Percentiles rank a stretch among this genome's conserved stretches.
Conservation (phyloP, 345 rosid species). For the Crucihimalaya himalaica region DNA sequence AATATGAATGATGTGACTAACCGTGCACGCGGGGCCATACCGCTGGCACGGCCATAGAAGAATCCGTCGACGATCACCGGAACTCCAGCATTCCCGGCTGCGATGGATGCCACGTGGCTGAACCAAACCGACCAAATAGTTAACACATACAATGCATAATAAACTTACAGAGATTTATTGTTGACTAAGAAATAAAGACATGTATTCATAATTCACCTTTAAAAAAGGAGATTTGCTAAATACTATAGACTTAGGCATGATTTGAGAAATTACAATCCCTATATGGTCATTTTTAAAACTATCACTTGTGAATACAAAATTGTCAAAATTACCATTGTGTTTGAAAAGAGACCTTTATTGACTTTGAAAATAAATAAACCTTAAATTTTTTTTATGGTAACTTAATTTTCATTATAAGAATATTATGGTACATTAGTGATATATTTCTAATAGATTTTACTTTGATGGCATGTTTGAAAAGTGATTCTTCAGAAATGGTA, state of each 20-base stretch:
- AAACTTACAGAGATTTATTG: too few species aligned
- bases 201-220: not conserved
- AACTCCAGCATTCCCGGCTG: conserved; percentile 79
- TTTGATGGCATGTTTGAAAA: not conserved
- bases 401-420: too few species aligned
- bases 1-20: conserved; percentile 26
- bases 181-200: too few species aligned
- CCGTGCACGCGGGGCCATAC: conserved; percentile 92
- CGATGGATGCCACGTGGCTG: conserved; percentile 85
- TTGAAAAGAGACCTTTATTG: too few species aligned
- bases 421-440: not conserved
- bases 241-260: too few species aligned
- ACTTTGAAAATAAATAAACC: too few species aligned
- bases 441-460: not conserved
- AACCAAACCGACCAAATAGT: conserved; percentile 1
- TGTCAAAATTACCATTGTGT: too few species aligned
- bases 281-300: too few species aligned
- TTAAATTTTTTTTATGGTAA: too few species aligned
- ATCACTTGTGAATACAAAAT: too few species aligned
- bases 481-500: not conserved
- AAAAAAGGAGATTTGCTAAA: too few species aligned
- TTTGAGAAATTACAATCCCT: too few species aligned
- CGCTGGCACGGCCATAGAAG: conserved; percentile 72
- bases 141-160: not conserved
- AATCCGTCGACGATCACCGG: conserved; percentile 74